A percentile compares a stretch with the other conserved stretches of the same genome.
phyloP scores from a whole-genome alignment of 2,329 filamentous ascomycete species.

The Chrysoporthe puriensis region DNA sequence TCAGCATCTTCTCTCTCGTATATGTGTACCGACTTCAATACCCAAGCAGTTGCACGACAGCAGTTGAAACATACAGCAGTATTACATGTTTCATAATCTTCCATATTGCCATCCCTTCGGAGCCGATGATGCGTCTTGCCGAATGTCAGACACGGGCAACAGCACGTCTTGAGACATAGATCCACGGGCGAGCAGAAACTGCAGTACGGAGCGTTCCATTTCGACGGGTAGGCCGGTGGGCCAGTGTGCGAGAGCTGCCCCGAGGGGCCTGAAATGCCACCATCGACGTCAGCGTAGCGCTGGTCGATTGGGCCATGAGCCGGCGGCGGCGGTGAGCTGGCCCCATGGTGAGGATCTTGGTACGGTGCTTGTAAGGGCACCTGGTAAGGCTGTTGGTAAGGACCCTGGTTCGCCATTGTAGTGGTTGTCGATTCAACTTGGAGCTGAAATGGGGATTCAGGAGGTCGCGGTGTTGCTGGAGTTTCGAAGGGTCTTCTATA shows the following conservation, averaged over 20 bases:
- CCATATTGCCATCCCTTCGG: conserved; percentile 43
- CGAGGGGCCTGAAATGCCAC: background rate
- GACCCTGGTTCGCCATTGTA: background rate
- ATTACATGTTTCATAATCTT: conserved; percentile 52
- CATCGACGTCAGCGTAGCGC: background rate
- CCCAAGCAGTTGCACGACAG: background rate
- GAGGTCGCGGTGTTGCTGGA: background rate
- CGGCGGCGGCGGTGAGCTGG: background rate
- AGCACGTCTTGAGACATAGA: conserved; percentile 50
- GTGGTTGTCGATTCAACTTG: background rate
- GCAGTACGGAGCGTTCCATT: conserved; percentile 47
- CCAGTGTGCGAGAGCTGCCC: background rate
- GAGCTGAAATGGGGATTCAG: no score
- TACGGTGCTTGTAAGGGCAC: conserved; percentile 7
- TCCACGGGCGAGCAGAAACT: conserved; percentile 50
- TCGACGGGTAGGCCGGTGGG: background rate
- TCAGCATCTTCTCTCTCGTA: background rate
- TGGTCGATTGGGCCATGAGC: conserved; percentile 43
- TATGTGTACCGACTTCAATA: background rate
- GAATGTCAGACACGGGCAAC: conserved; percentile 52
- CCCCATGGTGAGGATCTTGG: conserved; percentile 5
- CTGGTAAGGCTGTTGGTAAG: conserved; percentile 8
- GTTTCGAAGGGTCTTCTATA: background rate
- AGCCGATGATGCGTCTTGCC: conserved; percentile 53
- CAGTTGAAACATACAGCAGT: conserved; percentile 44